These are phyloP conservation scores for Anisodus acutangulus DNA, from an alignment of 257 asterid species.

Conservation along the genomic window DNA sequence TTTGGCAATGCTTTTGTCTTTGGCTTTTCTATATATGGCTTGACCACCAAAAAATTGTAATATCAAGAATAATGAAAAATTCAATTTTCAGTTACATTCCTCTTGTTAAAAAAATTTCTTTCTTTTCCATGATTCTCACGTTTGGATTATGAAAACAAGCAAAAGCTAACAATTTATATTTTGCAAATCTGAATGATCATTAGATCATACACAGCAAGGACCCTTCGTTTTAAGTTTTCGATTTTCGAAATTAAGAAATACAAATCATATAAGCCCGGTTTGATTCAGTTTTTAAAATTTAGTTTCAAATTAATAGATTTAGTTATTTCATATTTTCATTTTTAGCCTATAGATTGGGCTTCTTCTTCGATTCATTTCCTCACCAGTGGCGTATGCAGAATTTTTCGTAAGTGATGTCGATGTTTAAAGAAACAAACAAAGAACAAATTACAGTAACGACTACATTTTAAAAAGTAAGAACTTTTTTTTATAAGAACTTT, in stretches of 20 bases:
- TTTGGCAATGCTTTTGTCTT: not conserved
- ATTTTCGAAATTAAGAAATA: not conserved
- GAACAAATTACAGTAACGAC: no score
- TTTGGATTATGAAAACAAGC: not conserved
- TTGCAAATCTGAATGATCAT: not conserved
- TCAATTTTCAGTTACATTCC: not conserved
- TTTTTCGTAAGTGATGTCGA: no score
- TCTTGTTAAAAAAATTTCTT: not conserved
- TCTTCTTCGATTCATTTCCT: no score
- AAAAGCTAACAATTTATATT: not conserved
- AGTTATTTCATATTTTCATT: not conserved
- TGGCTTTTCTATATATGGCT: not conserved
- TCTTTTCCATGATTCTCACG: not conserved
- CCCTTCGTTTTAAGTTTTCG: not conserved
- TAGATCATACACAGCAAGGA: not conserved
- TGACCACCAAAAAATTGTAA: not conserved
- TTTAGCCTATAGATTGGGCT: no score
- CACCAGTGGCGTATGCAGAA: no score
- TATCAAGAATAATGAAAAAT: constrained; percentile 17
- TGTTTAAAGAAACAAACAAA: no score
- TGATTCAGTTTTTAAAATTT: not conserved
- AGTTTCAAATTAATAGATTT: not conserved
- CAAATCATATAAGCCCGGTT: not conserved
- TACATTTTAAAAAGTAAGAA: no score
- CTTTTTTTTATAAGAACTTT: no score